Base-by-base conservation (phyloP, 257 asterid species). In the Jasminum sambac region DNA sequence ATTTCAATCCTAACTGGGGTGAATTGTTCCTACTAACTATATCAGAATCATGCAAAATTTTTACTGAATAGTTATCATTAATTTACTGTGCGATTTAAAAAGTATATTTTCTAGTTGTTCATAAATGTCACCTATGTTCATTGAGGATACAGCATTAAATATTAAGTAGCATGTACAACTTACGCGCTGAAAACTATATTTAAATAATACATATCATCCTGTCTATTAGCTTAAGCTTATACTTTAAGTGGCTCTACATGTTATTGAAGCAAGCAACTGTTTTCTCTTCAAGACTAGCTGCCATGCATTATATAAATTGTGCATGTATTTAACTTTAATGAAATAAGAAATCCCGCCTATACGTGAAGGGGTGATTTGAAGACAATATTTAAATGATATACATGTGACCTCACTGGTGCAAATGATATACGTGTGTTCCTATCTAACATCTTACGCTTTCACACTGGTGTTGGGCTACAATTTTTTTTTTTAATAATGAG, bases 391-490 rank as follows among this genome's bases (percentile, higher is more conserved):
- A 46, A 46, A 46, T 13, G 57, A 46, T 46, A n/a, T 46, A 46
- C 23, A 30, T 30, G 36, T 1, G 36, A 30, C 36, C 36, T 1
- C 36, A 30, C 36, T 30, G 4, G 36, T 30, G 36, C 36, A 30
- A 30, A 30, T 30, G 36, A 30, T 30, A 30, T 30, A 30, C 36
- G 4, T 30, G 0, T 19, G 21, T 16, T 19, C 19, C 10, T n/a
- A 11, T 64, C 42, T 71, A 52, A 19, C 48, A 23, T 50, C 69
- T 59, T 24, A 58, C 36, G 23, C 46, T 52, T 65, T 23, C 2
- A 70, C 71, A 64, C 40, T 21, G 66, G 24, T 16, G 71, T 37
- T 63, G 8, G 59, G 8, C 57, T n/a, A 43, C 14, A 42, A 62
- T 23, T 74, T 64, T 30, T 57, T 70, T 39, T 17, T 4, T 14